phyloP scores from a whole-genome alignment of 2,329 filamentous ascomycete species.

The Cladosporium sp. region DNA sequence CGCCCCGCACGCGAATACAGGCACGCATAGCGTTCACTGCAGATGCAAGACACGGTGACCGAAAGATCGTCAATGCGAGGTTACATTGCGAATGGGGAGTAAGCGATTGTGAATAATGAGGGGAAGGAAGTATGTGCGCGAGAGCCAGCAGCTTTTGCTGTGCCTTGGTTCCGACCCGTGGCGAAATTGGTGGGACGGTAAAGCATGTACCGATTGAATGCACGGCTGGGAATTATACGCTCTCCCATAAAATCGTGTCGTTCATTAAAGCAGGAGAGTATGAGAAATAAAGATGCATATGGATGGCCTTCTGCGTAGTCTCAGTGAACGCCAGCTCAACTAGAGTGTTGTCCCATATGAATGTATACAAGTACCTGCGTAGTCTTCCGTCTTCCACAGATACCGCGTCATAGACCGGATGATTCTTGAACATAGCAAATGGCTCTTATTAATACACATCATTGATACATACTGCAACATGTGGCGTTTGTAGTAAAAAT shows the following conservation, averaged over 20 bases:
- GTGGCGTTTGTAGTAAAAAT: not conserved
- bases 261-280: too few relatives aligned
- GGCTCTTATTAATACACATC: too few relatives aligned
- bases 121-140: not conserved
- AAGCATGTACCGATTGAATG: too few relatives aligned
- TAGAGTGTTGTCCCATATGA: not conserved
- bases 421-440: too few relatives aligned
- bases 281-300: too few relatives aligned
- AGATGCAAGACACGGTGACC: not conserved
- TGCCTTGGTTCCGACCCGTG: not conserved
- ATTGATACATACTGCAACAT: too few relatives aligned
- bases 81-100: conserved; percentile 6
- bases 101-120: conserved; percentile 1
- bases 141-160: not conserved
- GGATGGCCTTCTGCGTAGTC: too few relatives aligned
- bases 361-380: not conserved
- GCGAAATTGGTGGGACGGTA: not conserved
- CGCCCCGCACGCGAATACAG: conserved; percentile 5
- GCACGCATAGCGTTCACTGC: not conserved
- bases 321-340: not conserved
- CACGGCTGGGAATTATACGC: too few relatives aligned
- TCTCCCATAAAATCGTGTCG: too few relatives aligned
- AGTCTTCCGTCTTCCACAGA: not conserved
- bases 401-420: conserved; percentile 4
- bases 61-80: conserved; percentile 3